phyloP scores from a whole-genome alignment of 371 early-diverging fungal species.

The Mortierella sp. region DNA sequence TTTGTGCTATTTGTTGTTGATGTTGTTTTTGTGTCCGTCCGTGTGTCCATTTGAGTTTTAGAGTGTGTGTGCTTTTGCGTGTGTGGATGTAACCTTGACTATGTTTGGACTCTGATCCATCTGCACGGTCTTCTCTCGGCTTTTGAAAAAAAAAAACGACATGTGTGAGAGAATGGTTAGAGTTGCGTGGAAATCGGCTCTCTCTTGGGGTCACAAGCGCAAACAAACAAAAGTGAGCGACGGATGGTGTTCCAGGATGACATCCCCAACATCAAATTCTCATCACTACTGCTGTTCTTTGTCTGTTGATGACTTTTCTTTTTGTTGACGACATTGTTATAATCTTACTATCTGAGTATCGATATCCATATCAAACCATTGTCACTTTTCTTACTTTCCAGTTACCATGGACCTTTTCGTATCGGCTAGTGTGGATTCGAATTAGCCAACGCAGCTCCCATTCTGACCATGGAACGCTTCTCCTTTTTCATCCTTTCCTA shows the following conservation, averaged over 20 bases:
- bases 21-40: not conserved
- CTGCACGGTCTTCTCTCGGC: not conserved
- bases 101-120: not conserved
- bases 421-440: not conserved
- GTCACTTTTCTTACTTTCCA: not conserved
- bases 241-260: not conserved
- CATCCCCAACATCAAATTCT: not conserved
- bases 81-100: not conserved
- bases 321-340: not conserved
- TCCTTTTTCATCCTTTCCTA: constrained; percentile 23
- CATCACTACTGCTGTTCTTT: not conserved
- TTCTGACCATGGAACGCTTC: not conserved
- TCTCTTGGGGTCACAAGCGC: not conserved
- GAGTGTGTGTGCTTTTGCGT: not conserved
- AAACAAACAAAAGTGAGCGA: not conserved
- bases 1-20: not conserved
- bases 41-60: not conserved
- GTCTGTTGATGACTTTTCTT: not conserved
- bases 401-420: not conserved
- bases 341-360: not conserved
- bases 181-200: not conserved
- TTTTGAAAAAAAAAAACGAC: not conserved
- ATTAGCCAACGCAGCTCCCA: not conserved
- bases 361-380: not conserved
- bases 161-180: not conserved